Conservation (phyloP, 2,329 filamentous ascomycete genomes). For the Fusarium hostae region DNA sequence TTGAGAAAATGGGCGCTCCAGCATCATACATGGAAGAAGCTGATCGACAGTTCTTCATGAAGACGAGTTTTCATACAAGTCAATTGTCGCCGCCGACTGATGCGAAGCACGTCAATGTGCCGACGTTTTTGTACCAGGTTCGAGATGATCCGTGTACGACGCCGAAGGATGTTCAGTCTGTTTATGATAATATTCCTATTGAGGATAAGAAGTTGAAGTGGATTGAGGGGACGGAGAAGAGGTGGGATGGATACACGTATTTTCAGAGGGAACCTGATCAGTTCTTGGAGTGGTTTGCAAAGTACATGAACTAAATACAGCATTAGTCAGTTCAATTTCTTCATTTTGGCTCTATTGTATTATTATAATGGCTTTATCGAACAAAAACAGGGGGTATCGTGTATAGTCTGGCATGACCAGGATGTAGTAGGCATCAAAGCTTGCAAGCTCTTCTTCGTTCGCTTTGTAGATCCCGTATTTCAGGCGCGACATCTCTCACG, state of each 20-base stretch:
- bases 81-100: conserved; percentile 3
- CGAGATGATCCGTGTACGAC: conserved; percentile 17
- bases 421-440: too few relatives aligned
- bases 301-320: conserved; percentile 8
- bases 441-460: neutral
- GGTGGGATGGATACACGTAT: conserved; percentile 28
- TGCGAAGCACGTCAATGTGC: conserved; percentile 22
- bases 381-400: conserved; percentile 21
- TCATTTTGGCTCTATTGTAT: accelerated
- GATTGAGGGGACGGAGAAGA: conserved; percentile 22
- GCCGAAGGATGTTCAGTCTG: conserved; percentile 23
- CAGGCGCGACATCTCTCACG: too few relatives aligned
- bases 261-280: conserved; percentile 27
- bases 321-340: too few relatives aligned
- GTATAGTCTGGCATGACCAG: neutral
- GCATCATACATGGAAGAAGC: conserved; percentile 24
- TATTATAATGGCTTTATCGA: neutral
- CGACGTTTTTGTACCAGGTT: conserved; percentile 31
- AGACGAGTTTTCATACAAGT: conserved; percentile 27
- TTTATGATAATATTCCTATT: conserved; percentile 26
- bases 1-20: conserved; percentile 13
- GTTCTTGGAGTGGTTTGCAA: conserved; percentile 31
- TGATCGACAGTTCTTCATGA: conserved; percentile 23
- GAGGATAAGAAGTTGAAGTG: conserved; percentile 27
- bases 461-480: too few relatives aligned